Base-by-base conservation (phyloP, 805 yeast species). In the Torulaspora indica region DNA sequence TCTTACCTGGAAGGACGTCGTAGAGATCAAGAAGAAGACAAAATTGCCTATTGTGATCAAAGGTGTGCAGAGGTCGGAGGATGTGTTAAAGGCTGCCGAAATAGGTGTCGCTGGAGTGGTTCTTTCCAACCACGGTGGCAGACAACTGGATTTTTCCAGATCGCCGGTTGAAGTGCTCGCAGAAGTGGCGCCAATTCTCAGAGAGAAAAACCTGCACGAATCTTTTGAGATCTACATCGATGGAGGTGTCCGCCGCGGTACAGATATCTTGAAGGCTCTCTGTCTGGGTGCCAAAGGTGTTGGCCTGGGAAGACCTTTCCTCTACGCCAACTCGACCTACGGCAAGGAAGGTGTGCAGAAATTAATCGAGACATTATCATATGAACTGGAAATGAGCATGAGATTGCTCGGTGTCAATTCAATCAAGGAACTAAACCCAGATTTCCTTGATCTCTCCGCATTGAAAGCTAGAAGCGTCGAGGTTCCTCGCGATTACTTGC, bases 81-180 rank as follows among this genome's bases (percentile, higher is more conserved):
- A 88, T 59, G 89, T 84, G 0, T 61, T 86, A 14, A 64, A 69
- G 53, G 95, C 95, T 0, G 79, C 78, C 5, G 82, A 85, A 51
- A 66, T 74, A 54, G 93, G 93, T 3, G 75, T 77, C 23, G 77
- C 79, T 34, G 95, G 90, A 33, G 82, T 87, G n/a, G 87, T 88
- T 3, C 57, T 87, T 40, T 85, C 95, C 2, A 88, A 87, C 60
- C 96, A 87, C 66, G 96, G 96, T 48, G 95, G 96, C 33, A 72
- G 96, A 49, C 95, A 87, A 64, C 69, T 88, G 45, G 96, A 88
- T 64, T 85, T 78, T 57, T 73, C 95, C 1, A 75, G 85, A n/a
- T 79, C 95, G 0, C 84, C 90, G 1, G 71, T 88, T 28, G 85
- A 81, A 60, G 77, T 85, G 4, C 67, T 88, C 39, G 85, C 84